Base-by-base conservation (phyloP, 176 grass and related monocot species). In the Tuctoria greenei region DNA sequence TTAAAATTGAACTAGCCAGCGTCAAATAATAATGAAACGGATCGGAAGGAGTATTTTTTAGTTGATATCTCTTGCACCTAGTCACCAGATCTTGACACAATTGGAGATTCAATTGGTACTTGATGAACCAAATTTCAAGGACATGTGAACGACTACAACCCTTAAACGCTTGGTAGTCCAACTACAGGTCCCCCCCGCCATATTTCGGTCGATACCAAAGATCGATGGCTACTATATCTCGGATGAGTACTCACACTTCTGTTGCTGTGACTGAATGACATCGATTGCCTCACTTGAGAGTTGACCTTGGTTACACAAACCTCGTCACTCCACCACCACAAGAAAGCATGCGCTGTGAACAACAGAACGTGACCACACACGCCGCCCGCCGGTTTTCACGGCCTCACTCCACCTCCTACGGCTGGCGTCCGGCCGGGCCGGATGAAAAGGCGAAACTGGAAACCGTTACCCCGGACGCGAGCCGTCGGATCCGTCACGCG, bases 401-500 rank as follows among this genome's bases (percentile, higher is more conserved):
- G 59, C 42, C 50, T 59, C 71, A 27, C 38, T 58, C 49, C 69
- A 74, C 76, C 68, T 20, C 52, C 18, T 13, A 0, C 21, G 10
- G 20, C 23, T 42, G 41, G 73, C 72, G 71, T 23, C n/a, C 24
- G 26, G 31, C 38, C 61, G 20, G 27, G n/a, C n/a, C 31, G 31
- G 31, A 76, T 11, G 74, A 59, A 66, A 82, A 86, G 57, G 59
- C 73, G 0, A 87, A 87, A 12, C 25, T 7, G 20, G 59, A 67
- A 24, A 66, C 80, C 1, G 64, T 38, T 49, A 10, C 64, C 26
- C 8, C 6, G 0, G 0, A 0, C 5, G 69, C 7, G 16, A 20
- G 50, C 74, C 85, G 85, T 83, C 43, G 36, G 75, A 88, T 88
- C 43, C 2, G 11, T 42, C 26, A 87, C 74, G 85, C 86, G 69